Evolutionary conservation across 2,329 filamentous ascomycete species (phyloP).

Genomic region (Aspergillus glaucus): DNA sequence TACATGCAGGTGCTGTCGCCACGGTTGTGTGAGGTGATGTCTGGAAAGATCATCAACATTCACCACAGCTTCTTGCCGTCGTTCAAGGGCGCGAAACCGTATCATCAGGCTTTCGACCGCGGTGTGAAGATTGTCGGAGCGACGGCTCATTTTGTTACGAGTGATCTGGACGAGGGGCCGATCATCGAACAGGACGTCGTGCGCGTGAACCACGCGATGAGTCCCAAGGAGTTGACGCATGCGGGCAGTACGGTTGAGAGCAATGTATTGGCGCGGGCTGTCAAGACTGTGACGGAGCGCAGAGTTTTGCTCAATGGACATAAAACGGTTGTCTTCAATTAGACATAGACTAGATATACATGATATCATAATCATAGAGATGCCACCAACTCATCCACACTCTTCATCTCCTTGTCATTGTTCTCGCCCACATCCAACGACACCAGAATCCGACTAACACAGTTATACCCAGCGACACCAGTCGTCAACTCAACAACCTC

Average conservation of each 20-base stretch:
- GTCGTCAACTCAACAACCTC: conserved; percentile 79
- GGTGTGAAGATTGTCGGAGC: conserved; percentile 86
- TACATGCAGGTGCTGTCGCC: conserved; percentile 86
- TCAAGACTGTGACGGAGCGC: conserved; percentile 77
- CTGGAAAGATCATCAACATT: conserved; percentile 84
- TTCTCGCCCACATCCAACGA: conserved; percentile 61
- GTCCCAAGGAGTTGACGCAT: conserved; percentile 67
- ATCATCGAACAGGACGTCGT: conserved; percentile 82
- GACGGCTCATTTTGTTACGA: conserved; percentile 79
- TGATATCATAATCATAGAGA: neutral
- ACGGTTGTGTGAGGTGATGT: conserved; percentile 68
- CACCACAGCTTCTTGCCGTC: conserved; percentile 80
- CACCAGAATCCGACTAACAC: conserved; percentile 77
- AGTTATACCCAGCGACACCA: conserved; percentile 83
- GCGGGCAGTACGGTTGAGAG: conserved; percentile 81
- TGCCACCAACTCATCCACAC: conserved; percentile 59
- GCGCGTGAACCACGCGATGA: conserved; percentile 70
- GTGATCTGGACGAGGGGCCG: conserved; percentile 76
- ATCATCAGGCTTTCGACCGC: conserved; percentile 79
- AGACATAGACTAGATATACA: conserved; percentile 5
- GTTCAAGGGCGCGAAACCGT: conserved; percentile 84
- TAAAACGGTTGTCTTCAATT: conserved; percentile 73
- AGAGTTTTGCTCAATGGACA: conserved; percentile 70
- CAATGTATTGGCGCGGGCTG: conserved; percentile 71
- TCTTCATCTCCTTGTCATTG: conserved; percentile 53